Base-by-base conservation (phyloP, 805 yeast species). In the Yamadazyma laniorum region DNA sequence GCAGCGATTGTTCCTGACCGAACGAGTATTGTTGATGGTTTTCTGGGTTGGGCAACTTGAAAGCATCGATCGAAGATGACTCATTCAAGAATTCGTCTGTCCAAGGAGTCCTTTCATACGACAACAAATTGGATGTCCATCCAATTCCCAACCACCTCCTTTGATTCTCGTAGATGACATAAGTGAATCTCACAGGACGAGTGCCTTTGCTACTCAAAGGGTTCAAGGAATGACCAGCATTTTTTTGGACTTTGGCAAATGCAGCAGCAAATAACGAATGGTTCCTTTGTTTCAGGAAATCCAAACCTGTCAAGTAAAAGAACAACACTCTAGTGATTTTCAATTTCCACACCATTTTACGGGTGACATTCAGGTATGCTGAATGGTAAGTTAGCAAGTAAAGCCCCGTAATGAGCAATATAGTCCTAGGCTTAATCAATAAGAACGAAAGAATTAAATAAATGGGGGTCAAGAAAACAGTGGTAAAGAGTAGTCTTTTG, bases 71-170 rank as follows among this genome's bases (percentile, higher is more conserved):
- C 6, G 89, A 70, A 5, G 84, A 79, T 1, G 87, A 76, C 56
- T 89, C 96, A 59, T 90, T 91, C 45, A 89, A 68, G 55, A 89
- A 90, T 59, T 90, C 97, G 58, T 91, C 99, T 0, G 98, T 90
- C 97, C 98, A 91, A 3, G 98, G 83, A 0, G 95, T 82, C 56
- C 99, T 76, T 63, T 91, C 99, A 56, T 91, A 91, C 34, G 95
- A 82, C 45, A 93, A 72, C 56, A 93, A 71, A 55, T 89, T 89
- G 12, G 95, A 72, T 0, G 98, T 91, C 99, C 99, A 91, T 9
- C 99, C 99, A 51, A 91, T 86, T 11, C 97, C 98, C 27, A 91
- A 71, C 99, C 99, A 91, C 52, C 95, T 80, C 55, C 99, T 79
- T 66, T 91, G 98, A 59, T 91, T 91, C 59, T 91, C 99, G 60